These are phyloP conservation scores for Mortierella sp. DNA, from an alignment of 371 early-diverging fungal genomes.

Conservation along the genomic window DNA sequence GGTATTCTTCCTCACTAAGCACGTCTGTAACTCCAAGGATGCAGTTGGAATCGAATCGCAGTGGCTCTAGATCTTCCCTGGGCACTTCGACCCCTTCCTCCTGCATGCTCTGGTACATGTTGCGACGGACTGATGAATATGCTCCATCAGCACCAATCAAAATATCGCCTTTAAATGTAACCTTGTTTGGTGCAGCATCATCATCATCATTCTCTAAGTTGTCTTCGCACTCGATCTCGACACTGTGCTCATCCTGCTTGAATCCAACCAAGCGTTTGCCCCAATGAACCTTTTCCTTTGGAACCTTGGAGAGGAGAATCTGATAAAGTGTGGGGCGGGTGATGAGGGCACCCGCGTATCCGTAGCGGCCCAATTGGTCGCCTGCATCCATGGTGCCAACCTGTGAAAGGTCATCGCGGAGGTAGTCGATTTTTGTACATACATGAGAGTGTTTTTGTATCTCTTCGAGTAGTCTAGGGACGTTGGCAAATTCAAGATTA, in stretches of 20 bases:
- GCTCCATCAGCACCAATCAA: constrained; percentile 42
- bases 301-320: constrained; percentile 27
- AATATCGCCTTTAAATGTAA: constrained; percentile 16
- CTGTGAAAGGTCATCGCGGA: constrained; percentile 33
- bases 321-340: constrained; percentile 28
- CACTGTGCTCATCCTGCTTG: constrained; percentile 28
- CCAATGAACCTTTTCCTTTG: constrained; percentile 30
- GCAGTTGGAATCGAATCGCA: constrained; percentile 34
- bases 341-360: constrained; percentile 28
- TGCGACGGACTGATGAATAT: constrained; percentile 29
- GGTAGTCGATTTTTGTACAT: constrained; percentile 33
- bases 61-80: constrained; percentile 17
- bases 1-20: constrained; percentile 19
- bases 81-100: constrained; percentile 15
- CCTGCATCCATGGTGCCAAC: constrained; percentile 31
- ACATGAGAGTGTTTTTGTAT: constrained; percentile 12
- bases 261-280: constrained; percentile 28
- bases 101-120: constrained; percentile 22
- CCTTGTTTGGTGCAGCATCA: background rate
- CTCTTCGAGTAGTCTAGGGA: constrained; percentile 20
- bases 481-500: no score
- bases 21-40: constrained; percentile 29
- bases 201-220: background rate
- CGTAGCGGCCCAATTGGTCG: constrained; percentile 15
- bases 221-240: constrained; percentile 32